Evolutionary conservation across 345 rosid species (phyloP), one percentile per base, ranked within the genome.

Genomic region (Moricandia moricandioides): DNA sequence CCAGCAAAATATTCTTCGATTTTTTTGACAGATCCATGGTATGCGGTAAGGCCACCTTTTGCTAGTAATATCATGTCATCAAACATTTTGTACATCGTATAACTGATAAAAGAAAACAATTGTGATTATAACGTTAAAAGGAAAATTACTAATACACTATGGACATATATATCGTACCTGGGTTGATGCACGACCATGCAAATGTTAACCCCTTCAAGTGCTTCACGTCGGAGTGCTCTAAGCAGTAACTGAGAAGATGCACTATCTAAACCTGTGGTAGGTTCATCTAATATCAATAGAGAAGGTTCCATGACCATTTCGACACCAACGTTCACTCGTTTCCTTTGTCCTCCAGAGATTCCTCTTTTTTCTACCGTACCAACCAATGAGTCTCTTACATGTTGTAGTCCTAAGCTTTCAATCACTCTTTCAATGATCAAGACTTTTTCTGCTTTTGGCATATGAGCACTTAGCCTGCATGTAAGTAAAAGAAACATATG

Each of bases 221-320:
- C 93, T 85, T 93, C 98, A 56, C 92, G 93, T 35, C 97, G 84
- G 64, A 93, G 87, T 37, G 98, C 93, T 84, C 78, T 79, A 43
- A 93, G 88, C 75, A 93, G 97, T 78, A 90, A 86, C 37, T 83
- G 84, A 0, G 98, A 93, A 37, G 97, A 93, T 59, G 97, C 82
- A 76, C 97, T 90, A 67, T 93, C 98, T 81, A 93, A 86, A 62
- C 98, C 95, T 45, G 98, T 81, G 26, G 98, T 90, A 6, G 98
- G 98, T 71, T 93, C 98, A 71, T 93, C 98, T 69, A 93, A 84
- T 62, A 93, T 90, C 81, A 93, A 66, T 6, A 93, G 73, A 35
- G 98, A 93, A 83, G 98, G 98, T 81, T 93, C 98, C 95, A 93
- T 90, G 59, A 93, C 97, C 95, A 93, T 88, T 84, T 93, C 98